These are phyloP conservation scores for Amaranthus tricolor DNA, from an alignment of 179 eudicot species.

Conservation along the genomic window DNA sequence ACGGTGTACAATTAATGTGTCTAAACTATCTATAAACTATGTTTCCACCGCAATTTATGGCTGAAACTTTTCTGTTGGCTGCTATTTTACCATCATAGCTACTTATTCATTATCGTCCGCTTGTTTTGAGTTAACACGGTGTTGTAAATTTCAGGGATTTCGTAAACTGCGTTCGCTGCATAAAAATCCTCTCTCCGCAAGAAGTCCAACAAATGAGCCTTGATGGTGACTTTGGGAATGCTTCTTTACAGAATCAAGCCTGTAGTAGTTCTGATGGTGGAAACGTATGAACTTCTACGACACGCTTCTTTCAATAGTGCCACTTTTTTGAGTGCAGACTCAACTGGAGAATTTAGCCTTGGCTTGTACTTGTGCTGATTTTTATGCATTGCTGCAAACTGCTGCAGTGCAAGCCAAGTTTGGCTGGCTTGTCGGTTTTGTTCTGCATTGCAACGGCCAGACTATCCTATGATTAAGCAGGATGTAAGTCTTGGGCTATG, in stretches of 20 bases:
- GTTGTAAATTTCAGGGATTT: slow-evolving; percentile 60
- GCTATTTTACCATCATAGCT: too few species aligned
- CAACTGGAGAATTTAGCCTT: slow-evolving; percentile 2
- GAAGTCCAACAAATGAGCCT: slow-evolving; percentile 97
- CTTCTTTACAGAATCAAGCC: slow-evolving; percentile 69
- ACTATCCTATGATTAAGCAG: background rate
- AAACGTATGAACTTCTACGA: slow-evolving; percentile 29
- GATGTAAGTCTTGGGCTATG: background rate
- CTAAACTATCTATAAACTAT: background rate
- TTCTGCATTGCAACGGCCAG: background rate
- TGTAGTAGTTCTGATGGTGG: slow-evolving; percentile 96
- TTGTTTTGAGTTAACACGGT: background rate
- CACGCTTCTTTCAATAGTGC: slow-evolving; percentile 8
- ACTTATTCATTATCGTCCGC: too few species aligned
- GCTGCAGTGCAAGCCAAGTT: slow-evolving; percentile 11
- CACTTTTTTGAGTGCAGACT: background rate
- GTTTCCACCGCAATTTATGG: background rate
- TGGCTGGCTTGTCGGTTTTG: background rate
- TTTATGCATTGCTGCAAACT: slow-evolving; percentile 11
- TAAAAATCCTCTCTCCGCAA: slow-evolving; percentile 96
- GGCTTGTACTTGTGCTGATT: slow-evolving; percentile 10
- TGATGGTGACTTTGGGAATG: slow-evolving; percentile 82
- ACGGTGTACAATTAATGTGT: too few species aligned
- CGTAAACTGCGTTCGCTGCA: slow-evolving; percentile 79
- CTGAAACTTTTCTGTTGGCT: background rate